Evolutionary conservation across 257 asterid genomes (phyloP).

Genomic region (Solanum piurae): DNA sequence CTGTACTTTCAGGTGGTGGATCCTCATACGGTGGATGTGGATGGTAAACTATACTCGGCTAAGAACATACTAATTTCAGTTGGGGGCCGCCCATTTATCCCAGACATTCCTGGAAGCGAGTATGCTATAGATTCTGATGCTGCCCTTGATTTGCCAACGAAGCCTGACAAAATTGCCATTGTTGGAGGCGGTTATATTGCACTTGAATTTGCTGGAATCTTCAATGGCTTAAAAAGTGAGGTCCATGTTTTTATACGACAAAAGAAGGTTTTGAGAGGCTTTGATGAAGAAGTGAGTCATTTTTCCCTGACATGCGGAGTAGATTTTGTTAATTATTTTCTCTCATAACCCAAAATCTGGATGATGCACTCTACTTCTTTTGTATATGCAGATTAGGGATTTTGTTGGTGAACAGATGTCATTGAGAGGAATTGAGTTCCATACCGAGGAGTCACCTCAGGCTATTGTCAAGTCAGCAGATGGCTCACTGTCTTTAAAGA

Average conservation of each 20-base stretch:
- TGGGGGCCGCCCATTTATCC: slow-evolving; percentile 96
- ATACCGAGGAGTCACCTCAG: slow-evolving; percentile 77
- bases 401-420: slow-evolving; percentile 93
- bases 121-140: slow-evolving; percentile 90
- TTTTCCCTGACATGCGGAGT: background rate
- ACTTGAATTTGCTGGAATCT: slow-evolving; percentile 97
- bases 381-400: slow-evolving; percentile 65
- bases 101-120: slow-evolving; percentile 91
- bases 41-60: slow-evolving; percentile 85
- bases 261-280: slow-evolving; percentile 83
- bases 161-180: slow-evolving; percentile 78
- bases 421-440: slow-evolving; percentile 76
- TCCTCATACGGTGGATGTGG: slow-evolving; percentile 79
- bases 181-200: slow-evolving; percentile 99
- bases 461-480: slow-evolving; percentile 69
- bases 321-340: background rate
- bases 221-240: slow-evolving; percentile 74
- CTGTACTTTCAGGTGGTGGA: slow-evolving; percentile 54
- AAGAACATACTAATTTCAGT: slow-evolving; percentile 82
- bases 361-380: slow-evolving; percentile 4
- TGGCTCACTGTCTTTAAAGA: slow-evolving; percentile 70
- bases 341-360: background rate
- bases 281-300: slow-evolving; percentile 77
- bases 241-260: slow-evolving; percentile 96
- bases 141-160: slow-evolving; percentile 88